A percentile compares a stretch with the other conserved stretches of the same genome.
phyloP scores from a whole-genome alignment of 768 basidiomycete genomes.

The Butyriboletus loyo region DNA sequence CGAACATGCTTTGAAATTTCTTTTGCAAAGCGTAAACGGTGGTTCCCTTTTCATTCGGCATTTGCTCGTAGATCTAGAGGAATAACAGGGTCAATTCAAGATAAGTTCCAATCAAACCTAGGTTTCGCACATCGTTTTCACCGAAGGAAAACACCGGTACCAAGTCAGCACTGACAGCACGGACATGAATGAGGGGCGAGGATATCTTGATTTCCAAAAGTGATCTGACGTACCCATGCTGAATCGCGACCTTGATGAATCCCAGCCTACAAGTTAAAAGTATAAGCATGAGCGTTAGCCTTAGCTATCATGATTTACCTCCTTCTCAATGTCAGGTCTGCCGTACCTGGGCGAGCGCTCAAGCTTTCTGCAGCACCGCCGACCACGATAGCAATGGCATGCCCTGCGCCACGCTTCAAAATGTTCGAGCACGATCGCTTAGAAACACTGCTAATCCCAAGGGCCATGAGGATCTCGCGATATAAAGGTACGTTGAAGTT shows the following conservation, averaged over 20 bases:
- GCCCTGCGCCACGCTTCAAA: conserved; percentile 54
- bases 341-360: conserved; percentile 95
- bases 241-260: conserved; percentile 93
- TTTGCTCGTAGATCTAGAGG: conserved; percentile 88
- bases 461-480: conserved; percentile 81
- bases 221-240: conserved; percentile 61
- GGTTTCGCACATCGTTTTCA: conserved; percentile 83
- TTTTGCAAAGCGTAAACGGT: conserved; percentile 83
- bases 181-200: conserved; percentile 2
- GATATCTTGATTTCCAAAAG: neutral
- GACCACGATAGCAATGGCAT: conserved; percentile 90
- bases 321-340: conserved; percentile 76
- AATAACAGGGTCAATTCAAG: neutral
- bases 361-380: conserved; percentile 96
- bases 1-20: conserved; percentile 87
- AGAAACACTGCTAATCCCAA: conserved; percentile 92
- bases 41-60: conserved; percentile 94
- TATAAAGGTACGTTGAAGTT: conserved; percentile 95
- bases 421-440: conserved; percentile 90
- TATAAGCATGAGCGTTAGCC: neutral
- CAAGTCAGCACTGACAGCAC: conserved; percentile 70
- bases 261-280: conserved; percentile 56
- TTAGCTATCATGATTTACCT: conserved; percentile 39
- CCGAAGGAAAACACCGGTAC: conserved; percentile 99
- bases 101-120: neutral